Percentiles rank a stretch among this genome's conserved stretches.
Conservation (phyloP, 208 protist species). For the Entamoeba histolytica region DNA sequence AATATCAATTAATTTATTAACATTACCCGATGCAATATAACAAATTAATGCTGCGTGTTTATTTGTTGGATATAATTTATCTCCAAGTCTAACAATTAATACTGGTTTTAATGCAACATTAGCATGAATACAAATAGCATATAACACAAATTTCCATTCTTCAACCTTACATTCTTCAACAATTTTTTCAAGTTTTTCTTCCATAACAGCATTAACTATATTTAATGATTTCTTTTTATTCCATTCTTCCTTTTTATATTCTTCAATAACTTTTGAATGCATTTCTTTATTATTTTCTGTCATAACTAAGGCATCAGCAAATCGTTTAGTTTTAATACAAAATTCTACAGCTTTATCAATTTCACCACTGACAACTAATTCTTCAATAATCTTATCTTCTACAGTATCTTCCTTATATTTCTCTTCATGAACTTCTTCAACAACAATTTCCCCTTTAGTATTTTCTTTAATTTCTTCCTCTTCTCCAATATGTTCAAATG, state of each 20-base stretch:
- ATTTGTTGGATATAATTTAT: neutral
- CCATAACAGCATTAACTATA: neutral
- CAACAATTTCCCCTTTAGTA: neutral
- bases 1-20: neutral
- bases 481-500: neutral
- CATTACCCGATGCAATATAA: neutral
- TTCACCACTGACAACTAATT: neutral
- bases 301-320: neutral
- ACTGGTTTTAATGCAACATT: neutral
- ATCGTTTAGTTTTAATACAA: neutral
- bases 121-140: neutral
- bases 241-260: neutral
- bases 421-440: neutral
- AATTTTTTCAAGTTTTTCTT: neutral
- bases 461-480: neutral
- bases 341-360: neutral
- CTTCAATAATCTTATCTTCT: neutral
- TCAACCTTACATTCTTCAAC: neutral
- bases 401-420: neutral
- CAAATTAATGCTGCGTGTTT: neutral
- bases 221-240: neutral
- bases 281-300: neutral
- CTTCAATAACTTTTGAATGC: neutral
- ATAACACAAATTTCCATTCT: neutral
- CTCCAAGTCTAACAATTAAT: neutral